Evolutionary conservation across 164 flowering plant species (phyloP).

Genomic region (Vitis rupestris): DNA sequence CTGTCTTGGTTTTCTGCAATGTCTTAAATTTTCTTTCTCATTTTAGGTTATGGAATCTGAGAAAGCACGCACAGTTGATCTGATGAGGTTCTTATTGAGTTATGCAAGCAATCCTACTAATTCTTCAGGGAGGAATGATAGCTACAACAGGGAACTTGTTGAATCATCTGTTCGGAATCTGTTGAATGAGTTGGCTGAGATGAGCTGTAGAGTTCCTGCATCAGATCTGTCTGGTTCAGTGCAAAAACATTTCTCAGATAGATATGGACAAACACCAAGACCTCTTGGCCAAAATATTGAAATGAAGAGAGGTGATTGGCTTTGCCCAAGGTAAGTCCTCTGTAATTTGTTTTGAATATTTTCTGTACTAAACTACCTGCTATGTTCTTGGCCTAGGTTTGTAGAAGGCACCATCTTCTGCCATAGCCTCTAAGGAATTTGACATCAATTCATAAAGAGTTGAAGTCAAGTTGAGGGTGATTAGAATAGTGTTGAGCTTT

Average conservation of each 20-base stretch:
- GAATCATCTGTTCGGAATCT: slow-evolving; percentile 72
- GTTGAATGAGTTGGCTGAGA: slow-evolving; percentile 52
- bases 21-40: background rate
- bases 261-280: slow-evolving; percentile 35
- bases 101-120: slow-evolving; percentile 43
- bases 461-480: no score
- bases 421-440: no score
- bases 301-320: slow-evolving; percentile 92
- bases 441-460: no score
- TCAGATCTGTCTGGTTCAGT: slow-evolving; percentile 27
- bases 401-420: no score
- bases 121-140: slow-evolving; percentile 28
- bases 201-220: slow-evolving; percentile 18
- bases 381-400: background rate
- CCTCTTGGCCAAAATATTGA: slow-evolving; percentile 49
- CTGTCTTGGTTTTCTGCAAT: background rate
- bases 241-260: slow-evolving; percentile 36
- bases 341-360: background rate
- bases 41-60: slow-evolving; percentile 48
- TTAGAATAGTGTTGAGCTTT: no score
- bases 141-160: slow-evolving; percentile 40
- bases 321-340: slow-evolving; percentile 65
- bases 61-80: slow-evolving; percentile 54
- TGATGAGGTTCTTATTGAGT: slow-evolving; percentile 78
- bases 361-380: background rate